phyloP scores from a whole-genome alignment of 2,329 filamentous ascomycete species.

The Claviceps arundinis region DNA sequence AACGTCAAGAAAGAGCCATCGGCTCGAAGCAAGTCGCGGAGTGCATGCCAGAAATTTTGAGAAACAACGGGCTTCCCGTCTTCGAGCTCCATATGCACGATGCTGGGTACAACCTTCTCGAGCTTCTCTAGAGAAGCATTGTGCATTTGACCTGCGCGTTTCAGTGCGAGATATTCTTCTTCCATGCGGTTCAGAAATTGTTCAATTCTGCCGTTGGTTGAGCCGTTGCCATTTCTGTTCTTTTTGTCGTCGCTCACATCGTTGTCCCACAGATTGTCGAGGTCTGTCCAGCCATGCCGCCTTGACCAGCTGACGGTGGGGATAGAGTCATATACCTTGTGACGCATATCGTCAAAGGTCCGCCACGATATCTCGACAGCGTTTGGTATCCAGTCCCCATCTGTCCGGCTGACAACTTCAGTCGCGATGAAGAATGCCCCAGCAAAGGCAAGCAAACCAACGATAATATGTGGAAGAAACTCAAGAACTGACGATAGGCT shows the following conservation, averaged over 20 bases:
- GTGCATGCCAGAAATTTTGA: slow-evolving; percentile 53
- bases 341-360: slow-evolving; percentile 4
- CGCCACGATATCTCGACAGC: slow-evolving; percentile 1
- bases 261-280: slow-evolving; percentile 9
- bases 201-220: slow-evolving; percentile 10
- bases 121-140: slow-evolving; percentile 28
- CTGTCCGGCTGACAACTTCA: background rate
- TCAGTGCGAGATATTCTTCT: slow-evolving; percentile 17
- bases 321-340: slow-evolving; percentile 12
- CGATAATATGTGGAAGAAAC: slow-evolving; percentile 4
- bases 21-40: slow-evolving; percentile 39
- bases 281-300: slow-evolving; percentile 10
- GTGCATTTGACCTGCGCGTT: slow-evolving; percentile 20
- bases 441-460: slow-evolving; percentile 3
- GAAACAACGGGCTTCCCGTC: slow-evolving; percentile 41
- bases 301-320: slow-evolving; percentile 17
- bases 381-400: slow-evolving; percentile 6
- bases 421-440: slow-evolving; percentile 4
- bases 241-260: slow-evolving; percentile 7
- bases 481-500: slow-evolving; percentile 5
- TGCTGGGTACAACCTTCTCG: slow-evolving; percentile 37
- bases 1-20: slow-evolving; percentile 35
- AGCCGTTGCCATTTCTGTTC: background rate
- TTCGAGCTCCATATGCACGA: slow-evolving; percentile 40
- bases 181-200: slow-evolving; percentile 15